phyloP scores from a whole-genome alignment of 2,329 filamentous ascomycete genomes.

The Aspergillus proliferans region DNA sequence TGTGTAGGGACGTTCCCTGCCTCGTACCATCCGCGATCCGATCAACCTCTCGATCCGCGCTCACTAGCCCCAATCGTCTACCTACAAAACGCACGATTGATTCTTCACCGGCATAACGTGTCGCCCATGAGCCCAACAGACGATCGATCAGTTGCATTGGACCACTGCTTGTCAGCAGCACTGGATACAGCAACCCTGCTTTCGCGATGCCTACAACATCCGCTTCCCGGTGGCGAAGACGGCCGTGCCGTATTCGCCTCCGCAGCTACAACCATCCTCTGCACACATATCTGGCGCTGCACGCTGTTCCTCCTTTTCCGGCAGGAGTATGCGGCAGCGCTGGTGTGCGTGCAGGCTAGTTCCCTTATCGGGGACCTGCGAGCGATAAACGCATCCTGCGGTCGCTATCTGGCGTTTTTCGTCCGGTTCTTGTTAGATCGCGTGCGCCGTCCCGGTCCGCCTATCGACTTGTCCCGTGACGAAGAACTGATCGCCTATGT shows the following conservation, averaged over 20 bases:
- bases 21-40: conserved; percentile 62
- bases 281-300: conserved; percentile 82
- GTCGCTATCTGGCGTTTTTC: conserved; percentile 77
- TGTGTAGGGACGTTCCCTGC: conserved; percentile 72
- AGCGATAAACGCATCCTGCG: conserved; percentile 69
- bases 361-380: conserved; percentile 64
- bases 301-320: conserved; percentile 71
- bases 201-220: conserved; percentile 53
- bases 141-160: conserved; percentile 64
- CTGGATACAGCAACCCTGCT: conserved; percentile 75
- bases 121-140: conserved; percentile 62
- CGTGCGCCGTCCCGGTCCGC: conserved; percentile 37
- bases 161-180: conserved; percentile 67
- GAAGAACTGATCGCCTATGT: conserved; percentile 85
- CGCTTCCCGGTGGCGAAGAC: conserved; percentile 25
- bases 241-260: conserved; percentile 57
- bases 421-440: conserved; percentile 59
- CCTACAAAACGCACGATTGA: conserved; percentile 74
- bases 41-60: conserved; percentile 64
- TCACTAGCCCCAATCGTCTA: conserved; percentile 69
- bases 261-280: conserved; percentile 67
- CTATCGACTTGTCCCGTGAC: conserved; percentile 53
- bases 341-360: conserved; percentile 65
- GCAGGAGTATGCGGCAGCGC: conserved; percentile 65
- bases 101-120: conserved; percentile 84